Conservation (phyloP, 2,329 filamentous ascomycete species). For the Fusarium nygamai region DNA sequence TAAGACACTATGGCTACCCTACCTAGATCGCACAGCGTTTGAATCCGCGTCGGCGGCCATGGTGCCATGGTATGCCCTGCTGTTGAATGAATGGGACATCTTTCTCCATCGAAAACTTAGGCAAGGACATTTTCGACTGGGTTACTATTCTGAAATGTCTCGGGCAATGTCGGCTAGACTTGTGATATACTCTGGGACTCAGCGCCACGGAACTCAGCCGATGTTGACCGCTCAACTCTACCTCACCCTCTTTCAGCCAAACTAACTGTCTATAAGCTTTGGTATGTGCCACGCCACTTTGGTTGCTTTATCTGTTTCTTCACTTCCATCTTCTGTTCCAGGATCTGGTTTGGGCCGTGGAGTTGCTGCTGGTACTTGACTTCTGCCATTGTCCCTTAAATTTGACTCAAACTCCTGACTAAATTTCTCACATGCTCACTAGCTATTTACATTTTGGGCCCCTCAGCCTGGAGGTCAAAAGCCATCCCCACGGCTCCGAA, state of each 20-base stretch:
- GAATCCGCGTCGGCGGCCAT: not conserved
- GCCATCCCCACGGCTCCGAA: not conserved
- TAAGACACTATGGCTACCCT: not conserved
- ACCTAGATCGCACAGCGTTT: not conserved
- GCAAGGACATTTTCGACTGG: not conserved
- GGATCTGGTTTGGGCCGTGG: not conserved
- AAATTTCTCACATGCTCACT: not conserved
- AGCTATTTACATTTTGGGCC: not conserved
- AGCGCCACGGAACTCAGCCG: not conserved
- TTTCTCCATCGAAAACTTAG: too few relatives aligned
- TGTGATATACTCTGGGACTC: not conserved
- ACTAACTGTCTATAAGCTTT: fast-evolving
- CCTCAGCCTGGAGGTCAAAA: not conserved
- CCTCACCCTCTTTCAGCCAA: fast-evolving
- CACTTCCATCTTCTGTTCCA: not conserved
- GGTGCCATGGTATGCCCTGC: not conserved
- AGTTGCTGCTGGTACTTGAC: too few relatives aligned
- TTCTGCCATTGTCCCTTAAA: too few relatives aligned
- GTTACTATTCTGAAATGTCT: not conserved
- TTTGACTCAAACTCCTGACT: too few relatives aligned
- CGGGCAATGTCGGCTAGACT: not conserved
- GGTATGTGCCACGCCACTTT: fast-evolving
- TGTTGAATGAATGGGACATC: too few relatives aligned
- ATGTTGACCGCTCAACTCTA: not conserved
- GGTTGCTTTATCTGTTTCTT: not conserved